Evolutionary conservation across 768 basidiomycete species (phyloP).

Genomic region (Tylopilus plumbeoviolaceoides): DNA sequence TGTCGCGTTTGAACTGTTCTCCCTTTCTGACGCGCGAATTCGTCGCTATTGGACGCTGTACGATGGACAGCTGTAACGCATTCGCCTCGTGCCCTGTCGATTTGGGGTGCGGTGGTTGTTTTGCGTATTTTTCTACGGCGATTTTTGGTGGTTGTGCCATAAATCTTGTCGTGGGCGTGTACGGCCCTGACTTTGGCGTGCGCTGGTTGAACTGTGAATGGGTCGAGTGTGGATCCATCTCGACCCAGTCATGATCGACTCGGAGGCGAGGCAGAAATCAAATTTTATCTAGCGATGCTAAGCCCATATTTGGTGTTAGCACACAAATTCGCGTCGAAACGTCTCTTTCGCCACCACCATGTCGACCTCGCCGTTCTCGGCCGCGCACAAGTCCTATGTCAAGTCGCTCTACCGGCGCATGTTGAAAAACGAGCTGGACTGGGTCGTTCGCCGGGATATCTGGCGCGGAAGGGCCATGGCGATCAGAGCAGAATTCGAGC

Average conservation of each 20-base stretch:
- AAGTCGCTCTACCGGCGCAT: slow-evolving; percentile 89
- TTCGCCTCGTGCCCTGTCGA: slow-evolving; percentile 13
- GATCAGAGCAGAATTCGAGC: slow-evolving; percentile 91
- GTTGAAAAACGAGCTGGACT: slow-evolving; percentile 84
- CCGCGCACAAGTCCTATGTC: slow-evolving; percentile 78
- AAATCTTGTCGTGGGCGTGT: slow-evolving; percentile 41
- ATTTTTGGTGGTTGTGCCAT: slow-evolving; percentile 41
- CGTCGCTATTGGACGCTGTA: slow-evolving; percentile 63
- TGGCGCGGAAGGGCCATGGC: slow-evolving; percentile 84
- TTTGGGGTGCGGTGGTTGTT: slow-evolving; percentile 36
- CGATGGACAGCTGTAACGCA: slow-evolving; percentile 11
- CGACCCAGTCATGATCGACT: not conserved
- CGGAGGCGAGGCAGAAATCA: not conserved
- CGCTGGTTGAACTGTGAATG: slow-evolving; percentile 73
- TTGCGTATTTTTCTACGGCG: slow-evolving; percentile 41
- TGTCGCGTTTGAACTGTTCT: slow-evolving; percentile 72
- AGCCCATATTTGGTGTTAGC: slow-evolving; percentile 16
- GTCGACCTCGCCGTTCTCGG: slow-evolving; percentile 61
- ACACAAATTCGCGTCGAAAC: slow-evolving; percentile 4
- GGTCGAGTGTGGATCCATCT: slow-evolving; percentile 77
- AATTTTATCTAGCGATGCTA: not conserved
- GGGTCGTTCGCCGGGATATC: slow-evolving; percentile 80
- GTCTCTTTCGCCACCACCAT: slow-evolving; percentile 30
- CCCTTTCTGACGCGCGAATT: slow-evolving; percentile 77
- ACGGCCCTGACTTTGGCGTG: slow-evolving; percentile 63